A percentile compares a stretch with the other conserved stretches of the same genome.
These are phyloP conservation scores for Xylaria sp. DNA, from an alignment of 2,329 filamentous ascomycete genomes.

Conservation along the genomic window DNA sequence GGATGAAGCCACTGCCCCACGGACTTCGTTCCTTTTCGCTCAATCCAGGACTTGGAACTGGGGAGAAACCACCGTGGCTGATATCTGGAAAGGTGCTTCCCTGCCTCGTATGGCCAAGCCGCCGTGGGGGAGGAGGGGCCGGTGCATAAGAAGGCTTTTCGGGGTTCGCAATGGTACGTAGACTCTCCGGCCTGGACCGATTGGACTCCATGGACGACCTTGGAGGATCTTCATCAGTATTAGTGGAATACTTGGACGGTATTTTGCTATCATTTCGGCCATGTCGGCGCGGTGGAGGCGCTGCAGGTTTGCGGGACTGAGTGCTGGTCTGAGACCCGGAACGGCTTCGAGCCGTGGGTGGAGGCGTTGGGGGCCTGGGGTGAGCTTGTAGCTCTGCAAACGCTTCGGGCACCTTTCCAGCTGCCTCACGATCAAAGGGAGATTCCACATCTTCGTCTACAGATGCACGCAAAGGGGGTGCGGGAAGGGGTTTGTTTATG, in stretches of 20 bases:
- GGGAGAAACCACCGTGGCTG: conserved; percentile 45
- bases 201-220: conserved; percentile 64
- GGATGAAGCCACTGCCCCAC: conserved; percentile 25
- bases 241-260: conserved; percentile 34
- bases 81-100: conserved; percentile 45
- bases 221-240: conserved; percentile 53
- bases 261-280: conserved; percentile 57
- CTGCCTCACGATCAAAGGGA: conserved; percentile 64
- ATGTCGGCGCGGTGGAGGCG: conserved; percentile 63
- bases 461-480: conserved; percentile 59
- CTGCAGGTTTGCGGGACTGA: conserved; percentile 55
- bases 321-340: conserved; percentile 47
- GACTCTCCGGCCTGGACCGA: conserved; percentile 58
- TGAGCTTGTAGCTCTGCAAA: conserved; percentile 48
- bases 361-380: conserved; percentile 55
- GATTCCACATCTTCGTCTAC: conserved; percentile 61
- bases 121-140: conserved; percentile 65
- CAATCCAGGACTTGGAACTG: conserved; percentile 34
- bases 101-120: conserved; percentile 54
- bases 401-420: conserved; percentile 61
- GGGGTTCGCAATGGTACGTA: conserved; percentile 53
- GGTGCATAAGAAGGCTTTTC: conserved; percentile 51
- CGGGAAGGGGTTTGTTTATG: conserved; percentile 71
- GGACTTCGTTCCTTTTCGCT: conserved; percentile 40
- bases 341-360: conserved; percentile 50